Evolutionary conservation across 1,139 yeast genomes (phyloP).

Genomic region (Williopsis jadinii): DNA sequence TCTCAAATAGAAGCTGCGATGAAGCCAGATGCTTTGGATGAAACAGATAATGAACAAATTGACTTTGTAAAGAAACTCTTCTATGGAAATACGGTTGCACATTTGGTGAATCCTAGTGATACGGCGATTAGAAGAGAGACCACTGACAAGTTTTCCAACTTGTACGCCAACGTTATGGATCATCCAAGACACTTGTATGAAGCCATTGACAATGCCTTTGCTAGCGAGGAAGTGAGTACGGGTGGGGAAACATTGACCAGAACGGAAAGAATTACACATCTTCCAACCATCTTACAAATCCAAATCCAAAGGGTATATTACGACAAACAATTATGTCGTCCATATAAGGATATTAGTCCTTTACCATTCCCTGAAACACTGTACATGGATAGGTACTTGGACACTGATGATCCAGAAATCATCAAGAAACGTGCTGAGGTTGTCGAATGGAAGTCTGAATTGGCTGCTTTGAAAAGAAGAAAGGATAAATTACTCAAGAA

Average conservation of each 20-base stretch:
- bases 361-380: constrained; percentile 71
- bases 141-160: constrained; percentile 69
- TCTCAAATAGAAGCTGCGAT: constrained; percentile 89
- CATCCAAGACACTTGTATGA: constrained; percentile 88
- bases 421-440: constrained; percentile 48
- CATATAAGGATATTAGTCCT: constrained; percentile 78
- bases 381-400: constrained; percentile 84
- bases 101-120: constrained; percentile 34
- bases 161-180: constrained; percentile 79
- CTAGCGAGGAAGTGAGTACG: constrained; percentile 57
- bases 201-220: constrained; percentile 79
- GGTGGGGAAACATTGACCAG: constrained; percentile 73
- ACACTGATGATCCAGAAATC: constrained; percentile 54
- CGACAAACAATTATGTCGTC: constrained; percentile 64
- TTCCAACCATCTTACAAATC: constrained; percentile 81
- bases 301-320: constrained; percentile 93
- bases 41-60: constrained; percentile 67
- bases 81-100: constrained; percentile 65
- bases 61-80: constrained; percentile 76
- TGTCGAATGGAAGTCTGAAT: constrained; percentile 54
- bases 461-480: constrained; percentile 37
- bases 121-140: constrained; percentile 42
- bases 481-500: constrained; percentile 35
- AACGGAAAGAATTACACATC: constrained; percentile 57
- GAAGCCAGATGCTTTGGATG: constrained; percentile 56